phyloP scores from a whole-genome alignment of 1,139 yeast genomes.

The Fermentozyma sake region DNA sequence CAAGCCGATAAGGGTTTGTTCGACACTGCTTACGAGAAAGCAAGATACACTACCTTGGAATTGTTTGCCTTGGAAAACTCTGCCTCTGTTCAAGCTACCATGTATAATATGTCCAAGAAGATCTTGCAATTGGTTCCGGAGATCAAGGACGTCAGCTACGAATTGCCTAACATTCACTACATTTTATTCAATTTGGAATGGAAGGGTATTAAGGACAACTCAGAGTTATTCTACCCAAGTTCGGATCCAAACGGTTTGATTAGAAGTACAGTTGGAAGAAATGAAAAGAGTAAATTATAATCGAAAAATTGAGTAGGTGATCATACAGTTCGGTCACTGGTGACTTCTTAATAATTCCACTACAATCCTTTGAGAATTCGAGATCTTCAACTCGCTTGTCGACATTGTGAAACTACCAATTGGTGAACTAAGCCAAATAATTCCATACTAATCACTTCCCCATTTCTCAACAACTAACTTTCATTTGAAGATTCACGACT shows the following conservation, averaged over 20 bases:
- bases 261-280: slow-evolving; percentile 77
- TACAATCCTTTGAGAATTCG: too few relatives aligned
- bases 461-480: too few relatives aligned
- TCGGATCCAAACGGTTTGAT: slow-evolving; percentile 92
- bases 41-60: slow-evolving; percentile 67
- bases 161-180: slow-evolving; percentile 88
- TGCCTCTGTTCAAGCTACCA: slow-evolving; percentile 90
- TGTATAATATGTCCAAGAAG: slow-evolving; percentile 83
- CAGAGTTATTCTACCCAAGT: slow-evolving; percentile 82
- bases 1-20: slow-evolving; percentile 60
- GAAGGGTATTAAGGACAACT: slow-evolving; percentile 78
- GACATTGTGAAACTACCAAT: too few relatives aligned
- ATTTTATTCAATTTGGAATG: slow-evolving; percentile 74
- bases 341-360: too few relatives aligned
- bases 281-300: too few relatives aligned
- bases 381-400: too few relatives aligned
- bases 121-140: slow-evolving; percentile 57
- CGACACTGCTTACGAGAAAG: slow-evolving; percentile 56
- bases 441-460: too few relatives aligned
- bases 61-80: slow-evolving; percentile 82
- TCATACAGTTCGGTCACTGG: too few relatives aligned
- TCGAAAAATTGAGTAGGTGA: too few relatives aligned
- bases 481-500: too few relatives aligned
- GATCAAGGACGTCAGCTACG: slow-evolving; percentile 62
- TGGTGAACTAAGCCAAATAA: too few relatives aligned